Evolutionary conservation across 352 stramenopile species (phyloP).

Genomic region (Phytophthora pini): DNA sequence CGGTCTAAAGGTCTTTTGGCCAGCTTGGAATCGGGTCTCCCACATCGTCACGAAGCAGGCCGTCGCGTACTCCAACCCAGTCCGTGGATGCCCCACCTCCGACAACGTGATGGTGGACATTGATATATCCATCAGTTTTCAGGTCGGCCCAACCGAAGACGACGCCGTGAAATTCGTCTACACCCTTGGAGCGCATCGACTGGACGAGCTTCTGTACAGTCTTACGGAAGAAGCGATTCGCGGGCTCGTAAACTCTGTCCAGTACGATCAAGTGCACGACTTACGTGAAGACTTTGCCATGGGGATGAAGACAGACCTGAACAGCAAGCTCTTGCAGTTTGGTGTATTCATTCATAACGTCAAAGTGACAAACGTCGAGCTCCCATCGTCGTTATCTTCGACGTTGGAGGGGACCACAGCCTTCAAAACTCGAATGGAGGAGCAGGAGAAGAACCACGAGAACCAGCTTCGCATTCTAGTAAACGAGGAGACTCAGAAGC

Average conservation of each 20-base stretch:
- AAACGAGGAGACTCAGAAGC: slow-evolving; percentile 85
- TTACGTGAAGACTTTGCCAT: slow-evolving; percentile 82
- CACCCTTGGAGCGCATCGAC: slow-evolving; percentile 76
- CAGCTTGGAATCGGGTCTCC: slow-evolving; percentile 77
- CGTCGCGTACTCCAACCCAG: slow-evolving; percentile 79
- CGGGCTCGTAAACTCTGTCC: slow-evolving; percentile 79
- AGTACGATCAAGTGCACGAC: slow-evolving; percentile 85
- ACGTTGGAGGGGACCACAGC: slow-evolving; percentile 85
- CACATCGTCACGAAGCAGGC: slow-evolving; percentile 90
- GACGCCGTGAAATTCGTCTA: slow-evolving; percentile 89
- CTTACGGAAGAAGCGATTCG: slow-evolving; percentile 81
- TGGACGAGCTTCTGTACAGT: slow-evolving; percentile 85
- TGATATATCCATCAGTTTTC: slow-evolving; percentile 89
- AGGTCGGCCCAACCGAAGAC: slow-evolving; percentile 79
- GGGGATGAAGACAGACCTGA: slow-evolving; percentile 87
- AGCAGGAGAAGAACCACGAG: slow-evolving; percentile 92
- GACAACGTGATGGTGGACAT: slow-evolving; percentile 92
- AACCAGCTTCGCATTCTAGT: slow-evolving; percentile 84
- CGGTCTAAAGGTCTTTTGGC: slow-evolving; percentile 83
- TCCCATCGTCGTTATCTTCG: slow-evolving; percentile 63
- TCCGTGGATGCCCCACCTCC: slow-evolving; percentile 74
- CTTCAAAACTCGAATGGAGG: slow-evolving; percentile 90
- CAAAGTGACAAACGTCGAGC: slow-evolving; percentile 87
- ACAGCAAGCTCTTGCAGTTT: slow-evolving; percentile 69
- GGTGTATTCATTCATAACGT: slow-evolving; percentile 90